Conservation (phyloP, 257 asterid genomes). For the Pogostemon cablin region DNA sequence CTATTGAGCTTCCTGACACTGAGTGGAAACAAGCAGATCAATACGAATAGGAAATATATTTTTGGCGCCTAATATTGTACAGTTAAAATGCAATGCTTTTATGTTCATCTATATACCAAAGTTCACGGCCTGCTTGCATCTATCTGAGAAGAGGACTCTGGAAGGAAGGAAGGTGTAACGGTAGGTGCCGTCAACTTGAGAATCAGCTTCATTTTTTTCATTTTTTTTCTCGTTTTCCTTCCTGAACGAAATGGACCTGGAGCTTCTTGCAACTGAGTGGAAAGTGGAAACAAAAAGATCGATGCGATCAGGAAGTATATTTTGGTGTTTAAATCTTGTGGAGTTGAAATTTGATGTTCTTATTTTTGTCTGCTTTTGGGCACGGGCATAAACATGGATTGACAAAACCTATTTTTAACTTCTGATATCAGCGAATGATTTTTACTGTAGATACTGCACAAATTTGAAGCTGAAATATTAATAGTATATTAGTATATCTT, state of each 20-base stretch:
- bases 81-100: too few species aligned
- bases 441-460: not conserved
- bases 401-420: not conserved
- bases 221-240: not conserved
- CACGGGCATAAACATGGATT: not conserved
- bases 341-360: slow-evolving; percentile 3
- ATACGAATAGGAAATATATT: too few species aligned
- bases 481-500: not conserved
- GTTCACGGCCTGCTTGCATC: slow-evolving; percentile 20
- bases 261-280: slow-evolving; percentile 1
- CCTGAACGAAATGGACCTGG: not conserved
- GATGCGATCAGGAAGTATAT: not conserved
- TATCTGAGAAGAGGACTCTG: not conserved
- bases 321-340: slow-evolving; percentile 13
- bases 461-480: not conserved
- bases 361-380: not conserved
- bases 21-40: too few species aligned
- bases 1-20: too few species aligned
- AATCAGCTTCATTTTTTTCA: not conserved
- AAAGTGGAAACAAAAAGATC: not conserved
- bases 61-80: too few species aligned
- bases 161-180: too few species aligned
- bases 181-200: not conserved
- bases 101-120: not conserved
- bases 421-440: not conserved